Evolutionary conservation across 345 rosid genomes (phyloP).

Genomic region (Moricandia moricandioides): DNA sequence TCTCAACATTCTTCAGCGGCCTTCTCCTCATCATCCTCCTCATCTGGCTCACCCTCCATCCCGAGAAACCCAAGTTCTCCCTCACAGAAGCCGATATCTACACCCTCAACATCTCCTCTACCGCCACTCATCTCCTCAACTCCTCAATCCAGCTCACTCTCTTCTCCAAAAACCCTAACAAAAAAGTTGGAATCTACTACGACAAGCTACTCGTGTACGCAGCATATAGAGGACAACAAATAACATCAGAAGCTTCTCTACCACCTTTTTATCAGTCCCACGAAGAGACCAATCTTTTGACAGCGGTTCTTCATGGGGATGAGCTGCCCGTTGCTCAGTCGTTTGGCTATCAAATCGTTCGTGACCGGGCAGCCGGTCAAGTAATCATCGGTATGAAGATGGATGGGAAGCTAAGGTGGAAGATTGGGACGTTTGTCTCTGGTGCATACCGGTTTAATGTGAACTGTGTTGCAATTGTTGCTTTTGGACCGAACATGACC

Average conservation of each 20-base stretch:
- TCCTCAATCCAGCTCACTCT: conserved; percentile 74
- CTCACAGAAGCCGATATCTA: conserved; percentile 59
- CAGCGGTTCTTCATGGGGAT: conserved; percentile 58
- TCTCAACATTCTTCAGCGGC: conserved; percentile 49
- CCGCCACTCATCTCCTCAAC: conserved; percentile 64
- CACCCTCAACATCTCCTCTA: conserved; percentile 58
- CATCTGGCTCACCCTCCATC: conserved; percentile 72
- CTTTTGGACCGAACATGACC: conserved; percentile 48
- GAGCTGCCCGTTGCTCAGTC: conserved; percentile 69
- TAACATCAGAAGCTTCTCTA: conserved; percentile 51
- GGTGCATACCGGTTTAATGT: conserved; percentile 60
- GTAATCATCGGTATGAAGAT: conserved; percentile 52
- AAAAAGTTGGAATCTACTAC: conserved; percentile 77
- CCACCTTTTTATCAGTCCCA: conserved; percentile 82
- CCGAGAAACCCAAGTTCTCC: conserved; percentile 65
- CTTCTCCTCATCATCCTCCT: conserved; percentile 55
- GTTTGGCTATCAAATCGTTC: conserved; percentile 57
- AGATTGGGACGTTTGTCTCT: conserved; percentile 85
- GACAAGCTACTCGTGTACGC: conserved; percentile 62
- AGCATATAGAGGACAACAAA: conserved; percentile 75
- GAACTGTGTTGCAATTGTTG: conserved; percentile 59
- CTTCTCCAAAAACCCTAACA: conserved; percentile 60
- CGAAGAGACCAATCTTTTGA: conserved; percentile 56
- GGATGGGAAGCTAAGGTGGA: conserved; percentile 78
- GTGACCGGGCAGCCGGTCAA: conserved; percentile 58